Evolutionary conservation across 2,329 filamentous ascomycete species (phyloP), one percentile per base, ranked within the genome.

Genomic region (Coniella lustricola): DNA sequence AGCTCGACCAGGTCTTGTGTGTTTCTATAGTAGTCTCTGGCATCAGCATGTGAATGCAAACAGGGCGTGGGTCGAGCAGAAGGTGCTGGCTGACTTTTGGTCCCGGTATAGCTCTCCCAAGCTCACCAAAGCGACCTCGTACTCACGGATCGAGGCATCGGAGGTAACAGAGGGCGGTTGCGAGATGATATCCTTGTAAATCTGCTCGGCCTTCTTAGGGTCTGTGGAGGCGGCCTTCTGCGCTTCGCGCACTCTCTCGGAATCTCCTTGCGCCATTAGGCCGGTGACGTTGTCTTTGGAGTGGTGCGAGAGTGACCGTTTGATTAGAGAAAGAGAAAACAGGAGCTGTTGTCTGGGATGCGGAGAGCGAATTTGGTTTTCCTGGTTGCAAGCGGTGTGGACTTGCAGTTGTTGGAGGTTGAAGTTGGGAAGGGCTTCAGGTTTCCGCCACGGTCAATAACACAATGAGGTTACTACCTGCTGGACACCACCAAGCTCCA

Each of bases 81-180:
- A 38, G 38, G 17, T 21, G 20, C 31, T 86, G 33, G 74, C 83
- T 68, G 70, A 86, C 82, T 86, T 87, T 70, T 87, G 81, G 69
- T 96, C 90, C 59, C 90, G 81, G 69, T 96, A 96, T 57, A 97
- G 77, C 78, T 94, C 87, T 60, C 93, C 93, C 64, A 98, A 72
- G 56, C 85, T 87, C 62, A 96, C 79, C 65, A 98, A 70, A 21
- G 93, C 90, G 58, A 78, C 77, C 74, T 98, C 93, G 62, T 96
- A 98, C 67, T 95, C 89, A 67, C 87, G 84, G 57, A 91, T 82
- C 51, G 90, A 88, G 33, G 85, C 81, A 68, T 98, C 93, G 53
- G 80, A 83, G 51, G 82, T 93, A 52, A 85, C 82, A 45, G 87
- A 87, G 18, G 90, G 90, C 33, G 88, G 82, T 69, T 87, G 85